Percentiles rank a stretch among this genome's conserved stretches.
Evolutionary conservation across 1,139 yeast genomes (phyloP).

Genomic region (Yamadazyma membranifaciens): DNA sequence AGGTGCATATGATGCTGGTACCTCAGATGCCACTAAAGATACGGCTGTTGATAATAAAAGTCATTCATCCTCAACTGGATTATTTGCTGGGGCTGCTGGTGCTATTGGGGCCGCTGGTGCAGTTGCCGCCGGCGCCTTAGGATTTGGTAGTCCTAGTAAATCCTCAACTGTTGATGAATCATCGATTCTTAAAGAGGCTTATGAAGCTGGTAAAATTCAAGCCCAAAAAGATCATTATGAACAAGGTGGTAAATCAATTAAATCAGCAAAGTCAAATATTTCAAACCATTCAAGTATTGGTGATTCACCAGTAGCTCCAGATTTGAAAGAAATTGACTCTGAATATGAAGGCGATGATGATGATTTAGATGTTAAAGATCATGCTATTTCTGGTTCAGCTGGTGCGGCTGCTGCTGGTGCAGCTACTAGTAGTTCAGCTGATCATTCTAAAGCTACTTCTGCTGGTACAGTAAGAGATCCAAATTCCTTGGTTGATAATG

Average conservation of each 20-base stretch:
- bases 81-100: conserved; percentile 16
- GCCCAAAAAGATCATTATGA: conserved; percentile 12
- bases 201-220: conserved; percentile 18
- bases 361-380: background rate
- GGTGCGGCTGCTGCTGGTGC: conserved; percentile 3
- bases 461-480: conserved; percentile 2
- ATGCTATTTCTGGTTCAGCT: background rate
- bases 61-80: conserved; percentile 8
- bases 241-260: background rate
- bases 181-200: conserved; percentile 12
- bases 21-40: conserved; percentile 1
- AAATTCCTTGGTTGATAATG: conserved; percentile 13
- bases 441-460: background rate
- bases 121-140: conserved; percentile 15
- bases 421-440: conserved; percentile 3
- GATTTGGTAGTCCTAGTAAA: conserved; percentile 12
- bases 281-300: background rate
- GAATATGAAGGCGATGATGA: conserved; percentile 4
- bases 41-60: background rate
- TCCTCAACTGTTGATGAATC: conserved; percentile 8
- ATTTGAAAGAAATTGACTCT: conserved; percentile 3
- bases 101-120: conserved; percentile 14
- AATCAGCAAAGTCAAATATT: background rate
- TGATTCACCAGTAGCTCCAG: conserved; percentile 5
- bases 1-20: conserved; percentile 20